phyloP scores from a whole-genome alignment of 495 filamentous ascomycete genomes.

The Immersiella caudata region DNA sequence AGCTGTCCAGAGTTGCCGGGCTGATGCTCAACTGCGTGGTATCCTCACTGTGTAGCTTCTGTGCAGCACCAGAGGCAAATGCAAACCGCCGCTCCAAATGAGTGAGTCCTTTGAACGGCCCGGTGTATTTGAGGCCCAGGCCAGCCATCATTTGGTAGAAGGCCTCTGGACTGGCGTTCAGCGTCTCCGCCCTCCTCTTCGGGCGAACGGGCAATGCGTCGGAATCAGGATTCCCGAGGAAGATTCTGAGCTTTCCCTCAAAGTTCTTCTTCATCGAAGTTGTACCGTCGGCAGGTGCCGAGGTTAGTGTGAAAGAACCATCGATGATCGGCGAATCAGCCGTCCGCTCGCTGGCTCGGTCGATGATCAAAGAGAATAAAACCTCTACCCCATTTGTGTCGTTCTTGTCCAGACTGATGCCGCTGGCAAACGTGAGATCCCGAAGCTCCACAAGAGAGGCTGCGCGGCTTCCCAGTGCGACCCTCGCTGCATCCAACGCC shows the following conservation, averaged over 20 bases:
- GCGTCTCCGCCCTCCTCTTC: constrained; percentile 36
- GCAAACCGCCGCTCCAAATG: constrained; percentile 48
- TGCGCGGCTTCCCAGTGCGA: constrained; percentile 27
- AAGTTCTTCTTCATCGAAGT: constrained; percentile 45
- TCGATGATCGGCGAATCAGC: constrained; percentile 30
- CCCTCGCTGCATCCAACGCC: constrained; percentile 46
- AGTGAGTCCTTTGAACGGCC: constrained; percentile 45
- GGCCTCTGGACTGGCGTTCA: constrained; percentile 35
- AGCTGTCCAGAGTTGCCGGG: constrained; percentile 52
- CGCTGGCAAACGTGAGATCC: constrained; percentile 47
- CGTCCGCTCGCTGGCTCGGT: background rate
- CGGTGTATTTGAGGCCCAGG: constrained; percentile 46
- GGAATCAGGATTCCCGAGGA: constrained; percentile 33
- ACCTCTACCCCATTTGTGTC: constrained; percentile 50
- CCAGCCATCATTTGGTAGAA: constrained; percentile 52
- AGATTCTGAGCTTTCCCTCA: constrained; percentile 35
- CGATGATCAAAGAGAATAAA: constrained; percentile 44
- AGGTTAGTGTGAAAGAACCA: constrained; percentile 43
- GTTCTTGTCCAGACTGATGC: constrained; percentile 51
- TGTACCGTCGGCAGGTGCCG: constrained; percentile 38
- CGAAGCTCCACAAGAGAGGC: constrained; percentile 46
- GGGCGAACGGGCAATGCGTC: constrained; percentile 32
- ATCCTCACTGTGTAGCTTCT: constrained; percentile 37
- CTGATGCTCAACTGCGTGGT: constrained; percentile 44
- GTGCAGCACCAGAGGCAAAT: constrained; percentile 46